Conservation (phyloP, 441 rosid genomes). For the Pelargonium australe region DNA sequence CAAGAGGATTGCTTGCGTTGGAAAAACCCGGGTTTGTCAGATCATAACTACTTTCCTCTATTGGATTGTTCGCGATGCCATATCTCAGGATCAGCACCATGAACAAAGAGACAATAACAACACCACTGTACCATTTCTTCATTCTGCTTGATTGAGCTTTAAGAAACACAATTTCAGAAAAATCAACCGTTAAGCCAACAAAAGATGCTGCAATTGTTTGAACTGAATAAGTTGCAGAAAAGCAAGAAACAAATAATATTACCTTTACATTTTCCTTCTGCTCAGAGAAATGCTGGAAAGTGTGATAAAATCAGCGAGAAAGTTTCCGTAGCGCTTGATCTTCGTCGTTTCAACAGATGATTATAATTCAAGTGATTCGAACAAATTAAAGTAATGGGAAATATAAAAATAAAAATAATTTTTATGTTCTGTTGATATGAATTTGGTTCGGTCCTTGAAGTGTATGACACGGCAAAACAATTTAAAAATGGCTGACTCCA, state of each 20-base stretch:
- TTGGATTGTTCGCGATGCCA: slow-evolving; percentile 49
- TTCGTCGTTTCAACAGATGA: slow-evolving; percentile 14
- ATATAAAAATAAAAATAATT: too few species aligned
- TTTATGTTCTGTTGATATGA: not conserved
- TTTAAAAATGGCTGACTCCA: too few species aligned
- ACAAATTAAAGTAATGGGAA: not conserved
- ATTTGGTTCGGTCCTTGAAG: not conserved
- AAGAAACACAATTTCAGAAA: not conserved
- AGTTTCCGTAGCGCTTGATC: slow-evolving; percentile 10
- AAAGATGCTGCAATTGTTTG: not conserved
- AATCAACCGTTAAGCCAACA: not conserved
- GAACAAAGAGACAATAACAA: slow-evolving; percentile 59
- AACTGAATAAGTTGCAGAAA: not conserved
- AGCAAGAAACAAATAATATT: not conserved
- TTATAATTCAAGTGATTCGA: not conserved
- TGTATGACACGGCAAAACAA: not conserved
- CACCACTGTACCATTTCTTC: slow-evolving; percentile 83
- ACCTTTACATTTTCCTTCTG: not conserved
- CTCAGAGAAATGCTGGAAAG: slow-evolving; percentile 10
- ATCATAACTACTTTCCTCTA: slow-evolving; percentile 40
- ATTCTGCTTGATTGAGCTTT: slow-evolving; percentile 29
- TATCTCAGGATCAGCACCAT: slow-evolving; percentile 68
- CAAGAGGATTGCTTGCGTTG: slow-evolving; percentile 68
- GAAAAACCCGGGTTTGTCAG: slow-evolving; percentile 33
- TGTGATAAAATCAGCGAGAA: not conserved